Percentiles rank a stretch among this genome's conserved stretches.
These are phyloP conservation scores for Solanum appendiculatum DNA, from an alignment of 257 asterid genomes.

Conservation along the genomic window DNA sequence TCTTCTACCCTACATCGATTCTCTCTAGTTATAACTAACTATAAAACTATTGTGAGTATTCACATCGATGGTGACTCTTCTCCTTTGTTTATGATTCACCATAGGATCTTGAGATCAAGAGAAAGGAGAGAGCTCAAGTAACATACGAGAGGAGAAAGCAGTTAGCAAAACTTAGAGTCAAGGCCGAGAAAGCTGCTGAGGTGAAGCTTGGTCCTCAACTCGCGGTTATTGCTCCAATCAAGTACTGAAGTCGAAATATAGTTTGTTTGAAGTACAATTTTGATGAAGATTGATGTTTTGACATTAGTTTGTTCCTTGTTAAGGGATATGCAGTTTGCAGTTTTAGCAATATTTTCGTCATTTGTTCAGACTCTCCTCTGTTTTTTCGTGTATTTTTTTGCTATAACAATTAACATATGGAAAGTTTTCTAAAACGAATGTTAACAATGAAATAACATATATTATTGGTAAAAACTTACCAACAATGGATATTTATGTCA, in stretches of 20 bases:
- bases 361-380: neutral
- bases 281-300: neutral
- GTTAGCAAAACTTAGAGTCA: neutral
- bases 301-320: neutral
- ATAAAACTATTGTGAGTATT: neutral
- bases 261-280: neutral
- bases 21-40: neutral
- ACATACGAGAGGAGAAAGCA: slow-evolving; percentile 1
- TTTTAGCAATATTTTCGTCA: neutral
- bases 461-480: neutral
- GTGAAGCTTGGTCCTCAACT: neutral
- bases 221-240: neutral
- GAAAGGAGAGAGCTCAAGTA: neutral
- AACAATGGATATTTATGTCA: neutral
- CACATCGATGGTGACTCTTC: neutral
- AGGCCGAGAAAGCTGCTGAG: neutral
- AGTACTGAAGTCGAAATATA: neutral
- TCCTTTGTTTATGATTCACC: neutral
- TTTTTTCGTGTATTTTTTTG: neutral
- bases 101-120: neutral
- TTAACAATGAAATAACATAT: neutral
- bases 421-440: neutral
- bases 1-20: neutral
- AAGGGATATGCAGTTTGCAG: neutral
- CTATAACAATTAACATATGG: neutral